These are phyloP conservation scores for Capronia coronata DNA, from an alignment of 2,329 filamentous ascomycete species.

Conservation along the genomic window DNA sequence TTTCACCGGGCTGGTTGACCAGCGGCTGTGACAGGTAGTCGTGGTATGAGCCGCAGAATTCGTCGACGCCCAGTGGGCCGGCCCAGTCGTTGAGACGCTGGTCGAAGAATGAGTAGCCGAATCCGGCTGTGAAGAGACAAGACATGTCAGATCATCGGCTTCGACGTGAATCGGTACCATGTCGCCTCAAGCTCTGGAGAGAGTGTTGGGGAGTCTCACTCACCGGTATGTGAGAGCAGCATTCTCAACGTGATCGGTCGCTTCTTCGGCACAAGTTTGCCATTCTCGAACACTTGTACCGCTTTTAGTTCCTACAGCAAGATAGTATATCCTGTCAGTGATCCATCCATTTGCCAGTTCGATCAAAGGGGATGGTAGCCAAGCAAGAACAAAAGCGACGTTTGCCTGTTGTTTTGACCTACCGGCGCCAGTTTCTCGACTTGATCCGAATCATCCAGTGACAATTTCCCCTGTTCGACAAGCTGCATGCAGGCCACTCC, in stretches of 20 bases:
- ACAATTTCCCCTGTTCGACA: conserved; percentile 47
- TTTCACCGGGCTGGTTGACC: conserved; percentile 57
- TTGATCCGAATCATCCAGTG: conserved; percentile 45
- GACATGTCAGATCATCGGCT: background rate
- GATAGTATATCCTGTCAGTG: background rate
- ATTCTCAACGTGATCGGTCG: conserved; percentile 46
- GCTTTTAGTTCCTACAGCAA: conserved; percentile 40
- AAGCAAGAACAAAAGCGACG: background rate
- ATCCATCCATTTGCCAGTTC: background rate
- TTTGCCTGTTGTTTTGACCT: conserved; percentile 3
- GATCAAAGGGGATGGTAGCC: background rate
- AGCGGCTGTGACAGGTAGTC: conserved; percentile 50
- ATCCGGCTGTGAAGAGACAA: conserved; percentile 25
- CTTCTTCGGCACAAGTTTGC: conserved; percentile 35
- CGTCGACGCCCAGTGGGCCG: conserved; percentile 49
- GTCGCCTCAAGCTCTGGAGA: background rate
- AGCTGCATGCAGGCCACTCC: conserved; percentile 53
- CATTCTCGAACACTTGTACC: conserved; percentile 40
- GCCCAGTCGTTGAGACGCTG: conserved; percentile 36
- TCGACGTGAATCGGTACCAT: background rate
- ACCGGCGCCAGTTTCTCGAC: conserved; percentile 42
- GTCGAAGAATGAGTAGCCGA: conserved; percentile 47
- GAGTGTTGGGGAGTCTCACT: conserved; percentile 26
- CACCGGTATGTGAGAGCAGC: conserved; percentile 47
- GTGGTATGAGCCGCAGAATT: conserved; percentile 45